A percentile compares a stretch with the other conserved stretches of the same genome.
phyloP scores from a whole-genome alignment of 2,329 filamentous ascomycete genomes.

The Colletotrichum camelliae region DNA sequence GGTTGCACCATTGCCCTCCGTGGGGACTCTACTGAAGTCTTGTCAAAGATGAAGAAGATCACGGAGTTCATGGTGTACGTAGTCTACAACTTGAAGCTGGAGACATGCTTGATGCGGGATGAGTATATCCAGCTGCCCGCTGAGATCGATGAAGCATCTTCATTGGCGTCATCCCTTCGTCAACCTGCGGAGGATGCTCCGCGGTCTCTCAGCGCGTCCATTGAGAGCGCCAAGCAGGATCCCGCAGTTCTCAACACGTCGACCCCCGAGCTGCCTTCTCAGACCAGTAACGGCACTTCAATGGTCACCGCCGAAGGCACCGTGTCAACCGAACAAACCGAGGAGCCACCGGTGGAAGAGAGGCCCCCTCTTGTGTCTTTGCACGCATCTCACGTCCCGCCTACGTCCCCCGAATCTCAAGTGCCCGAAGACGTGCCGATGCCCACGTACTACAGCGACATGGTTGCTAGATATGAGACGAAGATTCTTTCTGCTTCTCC shows the following conservation, averaged over 20 bases:
- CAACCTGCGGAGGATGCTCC: conserved; percentile 41
- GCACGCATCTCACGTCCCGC: conserved; percentile 47
- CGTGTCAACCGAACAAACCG: conserved; percentile 29
- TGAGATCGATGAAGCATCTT: conserved; percentile 47
- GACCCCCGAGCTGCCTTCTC: conserved; percentile 35
- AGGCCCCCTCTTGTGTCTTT: conserved; percentile 36
- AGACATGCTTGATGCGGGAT: conserved; percentile 92
- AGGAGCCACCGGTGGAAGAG: conserved; percentile 26
- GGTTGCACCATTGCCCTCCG: conserved; percentile 94
- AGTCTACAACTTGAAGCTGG: conserved; percentile 95
- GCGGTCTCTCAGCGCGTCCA: conserved; percentile 33
- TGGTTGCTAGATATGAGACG: conserved; percentile 91
- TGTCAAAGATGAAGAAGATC: conserved; percentile 86
- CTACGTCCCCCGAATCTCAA: conserved; percentile 55
- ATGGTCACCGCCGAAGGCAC: conserved; percentile 29
- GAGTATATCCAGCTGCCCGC: conserved; percentile 86
- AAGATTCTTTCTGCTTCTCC: conserved; percentile 94
- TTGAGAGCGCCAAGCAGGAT: conserved; percentile 29
- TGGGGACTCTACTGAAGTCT: conserved; percentile 73
- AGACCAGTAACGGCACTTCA: conserved; percentile 15
- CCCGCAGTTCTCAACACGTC: conserved; percentile 39
- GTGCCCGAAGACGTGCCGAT: conserved; percentile 81
- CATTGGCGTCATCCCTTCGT: conserved; percentile 30
- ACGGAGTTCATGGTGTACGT: conserved; percentile 99
- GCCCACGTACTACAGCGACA: conserved; percentile 92